Evolutionary conservation across 805 yeast genomes (phyloP).

Genomic region (Pichia cephalocereana): DNA sequence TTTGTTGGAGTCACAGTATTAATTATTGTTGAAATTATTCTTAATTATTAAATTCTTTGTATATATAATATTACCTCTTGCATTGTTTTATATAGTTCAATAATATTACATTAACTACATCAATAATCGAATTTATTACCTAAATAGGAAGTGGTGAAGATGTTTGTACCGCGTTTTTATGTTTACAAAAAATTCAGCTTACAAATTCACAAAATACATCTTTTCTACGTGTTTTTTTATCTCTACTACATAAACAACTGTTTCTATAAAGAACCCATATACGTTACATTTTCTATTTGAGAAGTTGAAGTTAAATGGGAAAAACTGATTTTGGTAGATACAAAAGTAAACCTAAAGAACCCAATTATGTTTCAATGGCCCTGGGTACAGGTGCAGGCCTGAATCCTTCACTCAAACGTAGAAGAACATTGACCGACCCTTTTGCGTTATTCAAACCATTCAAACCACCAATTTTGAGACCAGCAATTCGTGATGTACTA

Average conservation of each 20-base stretch:
- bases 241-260: neutral
- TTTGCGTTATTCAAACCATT: conserved; percentile 55
- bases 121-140: neutral
- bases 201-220: too few relatives aligned
- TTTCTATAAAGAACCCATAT: neutral
- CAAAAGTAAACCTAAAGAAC: conserved; percentile 12
- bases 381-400: conserved; percentile 68
- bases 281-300: too few relatives aligned
- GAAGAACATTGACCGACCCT: conserved; percentile 45
- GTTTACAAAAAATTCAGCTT: neutral
- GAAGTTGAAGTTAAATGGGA: neutral
- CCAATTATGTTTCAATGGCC: conserved; percentile 23
- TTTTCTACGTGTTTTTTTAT: neutral
- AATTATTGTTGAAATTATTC: conserved; percentile 18
- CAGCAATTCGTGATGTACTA: neutral
- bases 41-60: neutral
- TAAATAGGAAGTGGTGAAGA: neutral
- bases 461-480: conserved; percentile 44
- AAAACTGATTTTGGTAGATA: conserved; percentile 9
- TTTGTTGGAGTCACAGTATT: conserved; percentile 28
- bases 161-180: neutral
- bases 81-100: too few relatives aligned
- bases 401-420: conserved; percentile 45
- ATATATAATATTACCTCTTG: too few relatives aligned
- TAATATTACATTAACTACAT: neutral